phyloP scores from a whole-genome alignment of 345 rosid genomes.

The Gossypium turneri region DNA sequence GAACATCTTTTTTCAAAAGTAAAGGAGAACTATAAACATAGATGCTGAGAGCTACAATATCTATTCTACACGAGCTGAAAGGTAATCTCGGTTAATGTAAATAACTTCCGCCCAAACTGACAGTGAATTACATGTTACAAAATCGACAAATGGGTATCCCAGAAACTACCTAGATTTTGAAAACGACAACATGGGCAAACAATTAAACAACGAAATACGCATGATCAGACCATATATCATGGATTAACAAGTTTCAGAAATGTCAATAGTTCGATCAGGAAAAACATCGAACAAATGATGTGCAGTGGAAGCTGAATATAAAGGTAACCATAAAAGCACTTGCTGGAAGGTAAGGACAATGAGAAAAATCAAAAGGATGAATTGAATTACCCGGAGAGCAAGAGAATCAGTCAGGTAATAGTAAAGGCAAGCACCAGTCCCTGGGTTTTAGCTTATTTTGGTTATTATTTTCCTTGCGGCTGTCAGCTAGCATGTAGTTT shows the following conservation, averaged over 20 bases:
- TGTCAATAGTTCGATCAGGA: not conserved
- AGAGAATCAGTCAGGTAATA: not conserved
- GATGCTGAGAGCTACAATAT: not conserved
- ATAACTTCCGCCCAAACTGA: not conserved
- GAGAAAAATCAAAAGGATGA: not conserved
- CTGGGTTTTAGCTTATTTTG: not conserved
- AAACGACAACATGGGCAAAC: not conserved
- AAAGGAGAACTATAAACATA: not conserved
- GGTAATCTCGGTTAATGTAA: not conserved
- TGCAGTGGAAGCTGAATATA: not conserved
- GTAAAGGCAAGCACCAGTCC: not conserved
- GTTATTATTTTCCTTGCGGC: not conserved
- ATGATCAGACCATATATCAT: not conserved
- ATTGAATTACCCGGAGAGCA: not conserved
- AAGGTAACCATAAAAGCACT: not conserved
- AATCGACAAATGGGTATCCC: not conserved
- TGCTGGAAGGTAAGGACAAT: not conserved
- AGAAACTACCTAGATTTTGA: not conserved
- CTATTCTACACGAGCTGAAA: not conserved
- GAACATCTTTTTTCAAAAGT: not conserved
- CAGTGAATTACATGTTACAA: not conserved
- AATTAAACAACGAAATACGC: not conserved
- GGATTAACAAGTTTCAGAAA: not conserved
- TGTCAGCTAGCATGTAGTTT: not conserved
- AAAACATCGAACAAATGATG: constrained; percentile 4